These are phyloP conservation scores for Talaromyces nanjingensis DNA, from an alignment of 495 filamentous ascomycete genomes.

Conservation along the genomic window DNA sequence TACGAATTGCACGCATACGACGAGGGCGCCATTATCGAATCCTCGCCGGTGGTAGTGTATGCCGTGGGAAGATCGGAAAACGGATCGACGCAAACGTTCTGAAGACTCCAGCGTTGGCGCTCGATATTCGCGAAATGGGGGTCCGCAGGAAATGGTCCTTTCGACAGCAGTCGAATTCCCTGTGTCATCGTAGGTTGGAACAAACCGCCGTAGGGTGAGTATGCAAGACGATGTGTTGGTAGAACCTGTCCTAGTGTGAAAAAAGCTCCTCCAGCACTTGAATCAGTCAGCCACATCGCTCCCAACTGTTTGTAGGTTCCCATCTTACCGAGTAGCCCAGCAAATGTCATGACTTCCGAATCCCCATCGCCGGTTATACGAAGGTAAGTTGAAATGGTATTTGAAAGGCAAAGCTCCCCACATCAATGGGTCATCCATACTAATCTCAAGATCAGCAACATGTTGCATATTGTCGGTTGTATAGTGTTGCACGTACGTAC, in stretches of 20 bases:
- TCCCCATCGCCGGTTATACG: constrained; percentile 73
- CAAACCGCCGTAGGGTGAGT: constrained; percentile 64
- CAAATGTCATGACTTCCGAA: constrained; percentile 92
- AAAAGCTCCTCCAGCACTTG: constrained; percentile 54
- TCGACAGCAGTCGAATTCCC: constrained; percentile 75
- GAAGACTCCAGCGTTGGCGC: constrained; percentile 29
- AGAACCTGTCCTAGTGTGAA: constrained; percentile 84
- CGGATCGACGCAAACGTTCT: constrained; percentile 41
- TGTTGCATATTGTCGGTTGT: constrained; percentile 6
- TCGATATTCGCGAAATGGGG: constrained; percentile 29
- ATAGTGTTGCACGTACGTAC: constrained; percentile 56
- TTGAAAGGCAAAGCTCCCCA: constrained; percentile 79
- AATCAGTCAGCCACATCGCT: constrained; percentile 17
- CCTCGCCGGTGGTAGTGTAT: constrained; percentile 45
- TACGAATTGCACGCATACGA: constrained; percentile 57
- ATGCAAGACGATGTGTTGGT: constrained; percentile 72
- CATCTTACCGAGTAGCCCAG: constrained; percentile 48
- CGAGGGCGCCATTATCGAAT: constrained; percentile 48
- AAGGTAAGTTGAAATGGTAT: constrained; percentile 51
- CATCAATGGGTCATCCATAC: constrained; percentile 87
- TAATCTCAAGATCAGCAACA: constrained; percentile 25
- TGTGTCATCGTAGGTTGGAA: constrained; percentile 87
- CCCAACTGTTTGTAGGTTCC: background rate
- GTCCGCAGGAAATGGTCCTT: constrained; percentile 45
- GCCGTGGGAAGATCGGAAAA: constrained; percentile 42